Base-by-base conservation (phyloP, 495 filamentous ascomycete species). In the Aspergillus hancockii region DNA sequence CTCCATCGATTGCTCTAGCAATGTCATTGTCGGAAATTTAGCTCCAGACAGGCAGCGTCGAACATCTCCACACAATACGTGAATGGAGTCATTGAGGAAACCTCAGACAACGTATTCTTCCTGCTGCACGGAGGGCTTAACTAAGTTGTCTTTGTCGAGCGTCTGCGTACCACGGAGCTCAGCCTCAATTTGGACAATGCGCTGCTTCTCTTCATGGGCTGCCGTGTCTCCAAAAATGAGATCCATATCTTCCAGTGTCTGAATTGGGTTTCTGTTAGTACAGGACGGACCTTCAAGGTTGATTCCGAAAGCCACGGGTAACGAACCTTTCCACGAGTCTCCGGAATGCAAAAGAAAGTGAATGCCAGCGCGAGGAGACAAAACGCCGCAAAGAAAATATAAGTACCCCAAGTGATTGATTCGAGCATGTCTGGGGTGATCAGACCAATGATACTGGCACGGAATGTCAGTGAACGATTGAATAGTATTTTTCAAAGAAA, bases 371-470 rank as follows among this genome's bases (percentile, higher is more conserved):
- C 89, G 8, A 88, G 61, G 55, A 86, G 85, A 58, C 85, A 90
- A 54, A 92, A 75, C 8, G 87, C 62, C 0, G 88, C 90, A 64
- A 93, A 93, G 65, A 93, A 82, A 58, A 92, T 85, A 63, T 90
- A 93, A 9, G 90, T 91, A 57, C 90, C 90, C 73, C 88, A 93
- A 3, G 82, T 81, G 61, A 92, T 88, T 38, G 75, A 67, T 19
- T 78, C 74, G 13, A 94, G 80, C 88, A 93, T 89, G 63, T 88
- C 83, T 0, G 89, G 89, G 0, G 89, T 92, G 19, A 91, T 87
- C 70, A 90, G 81, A 21, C 88, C 88, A 56, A 92, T 87, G 63
- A 86, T 85, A 62, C 85, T 76, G 31, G 32, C 32, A 34, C 13
- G 51, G 6, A 6, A 38, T 23, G 32, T 50, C 18, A 32, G 34